Base-by-base conservation (phyloP, 2,329 filamentous ascomycete genomes). In the Cladophialophora psammophila region DNA sequence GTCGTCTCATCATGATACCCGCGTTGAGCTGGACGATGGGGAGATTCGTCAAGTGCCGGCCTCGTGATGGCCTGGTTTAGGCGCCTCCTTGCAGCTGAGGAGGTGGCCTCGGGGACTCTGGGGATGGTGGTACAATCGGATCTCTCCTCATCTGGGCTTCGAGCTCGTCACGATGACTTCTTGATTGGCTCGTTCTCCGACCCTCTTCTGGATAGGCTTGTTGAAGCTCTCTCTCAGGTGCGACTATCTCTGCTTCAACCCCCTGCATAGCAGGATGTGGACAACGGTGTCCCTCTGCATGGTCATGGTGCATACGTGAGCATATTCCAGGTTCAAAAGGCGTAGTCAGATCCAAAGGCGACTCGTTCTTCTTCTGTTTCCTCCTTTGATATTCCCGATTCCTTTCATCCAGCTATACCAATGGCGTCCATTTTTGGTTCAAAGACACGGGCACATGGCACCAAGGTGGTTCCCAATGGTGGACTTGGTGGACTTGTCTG, bases 21-120 rank as follows among this genome's bases (percentile, higher is more conserved):
- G 9, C 31, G 15, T 53, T 26, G 18, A 40, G 34, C 35, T 31
- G 40, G 20, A 15, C 26, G 32, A 57, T 35, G 50, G 48, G 15
- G 26, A 2, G 10, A 34, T 55, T 34, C 20, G 57, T 53, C 52
- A 4, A n/a, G 57, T 64, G 63, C 34, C 45, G 62, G 58, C 68
- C 68, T 40, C 31, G 65, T 67, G 68, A 69, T 65, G 65, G 55
- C 68, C 68, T 54, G 34, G n/a, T 54, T 34, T 69, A 69, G 62
- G 68, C 68, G 68, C 68, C 57, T 57, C 42, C 20, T 8, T 20
- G 50, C 38, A 20, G 18, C 18, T 15, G 10, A 31, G 26, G 34
- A 54, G 48, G 31, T 42, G 36, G 57, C 34, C 26, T 12, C 48
- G 15, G 42, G 35, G 36, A 60, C 34, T 31, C n/a, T 50, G 15